These are phyloP conservation scores for Aspergillus kassunensis DNA, from an alignment of 495 filamentous ascomycete species.

Conservation along the genomic window DNA sequence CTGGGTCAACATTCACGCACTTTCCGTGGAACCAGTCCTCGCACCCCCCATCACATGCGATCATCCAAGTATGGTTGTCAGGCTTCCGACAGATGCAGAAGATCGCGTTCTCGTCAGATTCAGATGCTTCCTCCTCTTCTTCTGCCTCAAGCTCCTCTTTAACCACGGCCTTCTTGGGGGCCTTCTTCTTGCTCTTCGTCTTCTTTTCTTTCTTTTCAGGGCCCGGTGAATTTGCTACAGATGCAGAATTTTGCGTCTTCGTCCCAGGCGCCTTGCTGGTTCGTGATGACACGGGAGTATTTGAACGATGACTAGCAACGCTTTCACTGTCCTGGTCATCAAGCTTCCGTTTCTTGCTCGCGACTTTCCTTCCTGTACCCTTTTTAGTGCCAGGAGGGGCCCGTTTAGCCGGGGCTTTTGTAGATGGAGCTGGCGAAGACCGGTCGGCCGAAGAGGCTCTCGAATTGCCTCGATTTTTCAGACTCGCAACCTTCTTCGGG, in stretches of 20 bases:
- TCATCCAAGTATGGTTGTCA: constrained; percentile 75
- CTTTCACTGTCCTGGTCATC: constrained; percentile 44
- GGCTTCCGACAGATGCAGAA: constrained; percentile 70
- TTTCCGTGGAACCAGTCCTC: constrained; percentile 73
- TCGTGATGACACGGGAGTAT: constrained; percentile 47
- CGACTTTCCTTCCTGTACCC: constrained; percentile 52
- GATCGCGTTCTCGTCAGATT: constrained; percentile 47
- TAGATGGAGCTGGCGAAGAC: constrained; percentile 33
- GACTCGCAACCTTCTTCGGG: constrained; percentile 36
- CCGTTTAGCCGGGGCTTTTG: constrained; percentile 36
- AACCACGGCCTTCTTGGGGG: constrained; percentile 18
- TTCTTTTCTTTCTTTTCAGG: constrained; percentile 37
- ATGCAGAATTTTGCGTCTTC: constrained; percentile 40
- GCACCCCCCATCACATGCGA: constrained; percentile 66
- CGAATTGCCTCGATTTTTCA: constrained; percentile 34
- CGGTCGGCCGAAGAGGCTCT: constrained; percentile 33
- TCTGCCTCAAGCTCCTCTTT: constrained; percentile 12
- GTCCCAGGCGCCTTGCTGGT: constrained; percentile 43
- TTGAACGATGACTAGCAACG: constrained; percentile 37
- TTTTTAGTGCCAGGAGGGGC: constrained; percentile 47
- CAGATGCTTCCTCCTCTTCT: constrained; percentile 32
- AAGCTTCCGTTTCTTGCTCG: constrained; percentile 56
- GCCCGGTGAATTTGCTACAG: constrained; percentile 36
- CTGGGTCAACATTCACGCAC: constrained; percentile 59
- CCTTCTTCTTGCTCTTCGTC: constrained; percentile 21